phyloP scores from a whole-genome alignment of 208 protist genomes.

The Leishmania tropica region DNA sequence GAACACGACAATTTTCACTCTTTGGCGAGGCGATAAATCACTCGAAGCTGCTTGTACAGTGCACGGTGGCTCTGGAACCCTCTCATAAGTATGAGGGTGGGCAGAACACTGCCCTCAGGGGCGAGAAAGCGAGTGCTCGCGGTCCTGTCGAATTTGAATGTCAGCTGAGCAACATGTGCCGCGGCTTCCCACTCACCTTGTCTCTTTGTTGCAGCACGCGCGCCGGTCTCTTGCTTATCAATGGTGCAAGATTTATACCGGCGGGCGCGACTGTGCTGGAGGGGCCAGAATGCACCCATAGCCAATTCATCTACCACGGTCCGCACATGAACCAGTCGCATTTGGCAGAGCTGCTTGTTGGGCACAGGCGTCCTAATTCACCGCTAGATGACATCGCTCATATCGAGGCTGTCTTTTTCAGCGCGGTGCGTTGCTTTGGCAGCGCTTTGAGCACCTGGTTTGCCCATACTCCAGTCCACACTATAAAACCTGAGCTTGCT shows the following conservation, averaged over 20 bases:
- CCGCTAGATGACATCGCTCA: conserved; percentile 23
- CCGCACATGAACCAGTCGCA: conserved; percentile 49
- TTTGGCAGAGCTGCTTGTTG: conserved; percentile 41
- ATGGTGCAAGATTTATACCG: conserved; percentile 36
- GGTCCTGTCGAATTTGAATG: conserved; percentile 30
- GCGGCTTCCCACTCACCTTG: conserved; percentile 29
- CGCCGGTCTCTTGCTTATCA: conserved; percentile 38
- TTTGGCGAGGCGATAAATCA: neutral
- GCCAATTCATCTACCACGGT: conserved; percentile 46
- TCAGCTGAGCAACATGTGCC: conserved; percentile 33
- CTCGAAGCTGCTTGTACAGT: conserved; percentile 6
- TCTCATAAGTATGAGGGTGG: neutral
- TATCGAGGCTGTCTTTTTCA: conserved; percentile 30
- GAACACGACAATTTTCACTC: conserved; percentile 13
- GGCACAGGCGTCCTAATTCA: neutral
- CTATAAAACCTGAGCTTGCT: conserved; percentile 41
- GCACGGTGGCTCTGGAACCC: neutral
- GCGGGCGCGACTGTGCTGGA: conserved; percentile 13
- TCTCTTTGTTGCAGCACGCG: conserved; percentile 27
- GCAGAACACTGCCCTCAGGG: neutral
- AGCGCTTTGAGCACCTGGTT: conserved; percentile 25
- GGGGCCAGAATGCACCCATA: conserved; percentile 17
- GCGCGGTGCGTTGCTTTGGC: conserved; percentile 11
- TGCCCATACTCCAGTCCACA: conserved; percentile 73
- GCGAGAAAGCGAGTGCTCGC: neutral